Base-by-base conservation (phyloP, 2,329 filamentous ascomycete genomes). In the Nothophoma quercina region DNA sequence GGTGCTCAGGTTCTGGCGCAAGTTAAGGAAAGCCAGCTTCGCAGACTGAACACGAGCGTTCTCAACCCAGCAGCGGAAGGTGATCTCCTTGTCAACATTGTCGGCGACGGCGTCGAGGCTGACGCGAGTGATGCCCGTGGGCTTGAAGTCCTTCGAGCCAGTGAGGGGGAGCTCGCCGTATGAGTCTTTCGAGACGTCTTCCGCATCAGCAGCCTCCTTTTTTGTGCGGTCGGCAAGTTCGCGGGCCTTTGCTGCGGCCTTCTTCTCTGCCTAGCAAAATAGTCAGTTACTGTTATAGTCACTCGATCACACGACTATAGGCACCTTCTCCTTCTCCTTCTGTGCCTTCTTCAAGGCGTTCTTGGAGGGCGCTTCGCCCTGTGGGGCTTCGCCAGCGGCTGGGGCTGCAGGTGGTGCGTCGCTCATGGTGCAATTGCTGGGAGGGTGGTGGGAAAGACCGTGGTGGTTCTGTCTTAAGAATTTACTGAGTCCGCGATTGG, bases 11-110 rank as follows among this genome's bases (percentile, higher is more conserved):
- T 83, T 80, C 73, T 90, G 86, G 75, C 91, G 85, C 64, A 98
- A 82, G 78, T 95, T 91, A 66, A 97, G 78, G 78, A 97, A 97
- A 33, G 87, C 89, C 79, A 97, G 88, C 81, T 96, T 96, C 62
- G 92, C 91, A 55, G 89, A 88, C 79, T 98, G 93, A 65, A 89
- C 87, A 61, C 93, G 86, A 25, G 89, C 86, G 79, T 96, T 97
- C 74, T 96, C 90, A 30, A 97, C 83, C 80, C 90, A 91, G 23
- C 86, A 91, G 29, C 91, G 84, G 67, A 97, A 82, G 35, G 86
- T 87, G 63, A 97, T 83, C 26, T 77, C 75, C 51, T 76, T 76
- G 58, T 74, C 76, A 40, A 68, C 70, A 53, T 72, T 55, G 18
- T 64, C 59, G 47, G 62, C 63, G 30, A 67, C 59, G 23, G 65